Evolutionary conservation across 129 eudicot species (phyloP).

Genomic region (Saposhnikovia divaricata): DNA sequence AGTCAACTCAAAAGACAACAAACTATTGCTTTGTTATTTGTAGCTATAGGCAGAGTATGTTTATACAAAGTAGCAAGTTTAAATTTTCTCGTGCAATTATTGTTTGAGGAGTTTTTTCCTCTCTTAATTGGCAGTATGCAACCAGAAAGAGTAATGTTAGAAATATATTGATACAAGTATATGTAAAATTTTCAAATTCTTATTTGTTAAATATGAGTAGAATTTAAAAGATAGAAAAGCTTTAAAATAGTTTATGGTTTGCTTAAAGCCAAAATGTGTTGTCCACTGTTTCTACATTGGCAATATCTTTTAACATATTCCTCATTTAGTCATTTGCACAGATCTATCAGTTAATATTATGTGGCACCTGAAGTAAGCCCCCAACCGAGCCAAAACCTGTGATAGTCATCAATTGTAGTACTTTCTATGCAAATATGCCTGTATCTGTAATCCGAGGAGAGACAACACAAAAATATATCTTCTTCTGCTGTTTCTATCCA

Average conservation of each 20-base stretch:
- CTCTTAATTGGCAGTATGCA: too few relatives aligned
- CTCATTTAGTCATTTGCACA: conserved; percentile 48
- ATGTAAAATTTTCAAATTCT: too few relatives aligned
- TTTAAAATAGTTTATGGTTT: not conserved
- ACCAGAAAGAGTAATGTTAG: too few relatives aligned
- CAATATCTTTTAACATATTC: conserved; percentile 92
- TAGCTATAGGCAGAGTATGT: not conserved
- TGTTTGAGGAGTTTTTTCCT: not conserved
- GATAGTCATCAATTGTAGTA: conserved; percentile 1
- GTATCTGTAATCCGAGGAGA: too few relatives aligned
- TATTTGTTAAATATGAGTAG: too few relatives aligned
- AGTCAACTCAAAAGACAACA: too few relatives aligned
- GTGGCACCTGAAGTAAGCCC: conserved; percentile 79
- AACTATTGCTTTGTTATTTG: too few relatives aligned
- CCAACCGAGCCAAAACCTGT: conserved; percentile 57
- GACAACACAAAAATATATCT: too few relatives aligned
- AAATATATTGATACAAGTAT: too few relatives aligned
- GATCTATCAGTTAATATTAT: conserved; percentile 76
- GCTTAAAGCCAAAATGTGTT: conserved; percentile 57
- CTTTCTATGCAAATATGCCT: not conserved
- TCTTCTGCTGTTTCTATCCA: too few relatives aligned
- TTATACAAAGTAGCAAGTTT: not conserved
- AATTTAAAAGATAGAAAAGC: not conserved
- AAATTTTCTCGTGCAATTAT: too few relatives aligned
- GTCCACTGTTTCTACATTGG: conserved; percentile 58